These are phyloP conservation scores for Hortaea werneckii DNA, from an alignment of 2,329 filamentous ascomycete genomes.

Conservation along the genomic window DNA sequence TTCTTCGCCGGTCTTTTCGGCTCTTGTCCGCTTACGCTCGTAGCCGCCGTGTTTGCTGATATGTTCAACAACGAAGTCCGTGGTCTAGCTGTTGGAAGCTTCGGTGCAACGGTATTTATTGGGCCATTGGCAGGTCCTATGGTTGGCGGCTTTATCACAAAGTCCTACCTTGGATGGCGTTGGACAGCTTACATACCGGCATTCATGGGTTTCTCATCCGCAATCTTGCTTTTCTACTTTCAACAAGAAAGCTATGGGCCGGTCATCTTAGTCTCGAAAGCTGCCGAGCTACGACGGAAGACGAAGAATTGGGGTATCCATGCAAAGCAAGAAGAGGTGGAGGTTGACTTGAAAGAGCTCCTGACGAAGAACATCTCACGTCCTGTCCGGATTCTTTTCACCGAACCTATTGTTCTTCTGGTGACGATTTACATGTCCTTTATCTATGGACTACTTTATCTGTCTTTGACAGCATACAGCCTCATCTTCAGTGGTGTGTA, in stretches of 20 bases:
- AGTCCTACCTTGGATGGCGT: constrained; percentile 35
- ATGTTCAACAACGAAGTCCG: constrained; percentile 24
- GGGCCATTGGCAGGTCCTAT: constrained; percentile 18
- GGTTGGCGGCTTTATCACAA: constrained; percentile 23
- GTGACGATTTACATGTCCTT: constrained; percentile 34
- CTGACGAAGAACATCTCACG: constrained; percentile 27
- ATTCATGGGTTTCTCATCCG: constrained; percentile 46
- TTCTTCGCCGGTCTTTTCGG: constrained; percentile 30
- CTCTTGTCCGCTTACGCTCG: constrained; percentile 35
- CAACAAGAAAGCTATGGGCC: constrained; percentile 50
- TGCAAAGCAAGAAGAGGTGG: constrained; percentile 36
- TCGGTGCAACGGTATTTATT: constrained; percentile 15
- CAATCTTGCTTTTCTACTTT: constrained; percentile 42
- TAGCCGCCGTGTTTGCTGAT: constrained; percentile 37
- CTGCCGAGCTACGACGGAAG: constrained; percentile 42
- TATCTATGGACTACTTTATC: constrained; percentile 55
- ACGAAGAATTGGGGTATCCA: constrained; percentile 54
- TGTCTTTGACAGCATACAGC: constrained; percentile 77
- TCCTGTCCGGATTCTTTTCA: constrained; percentile 39
- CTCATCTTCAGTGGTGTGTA: constrained; percentile 68
- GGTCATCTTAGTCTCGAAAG: constrained; percentile 47
- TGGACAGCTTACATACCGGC: constrained; percentile 42
- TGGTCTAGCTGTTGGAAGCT: constrained; percentile 27
- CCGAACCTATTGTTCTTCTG: constrained; percentile 40
- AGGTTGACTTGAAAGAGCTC: constrained; percentile 28